Percentiles rank a stretch among this genome's conserved stretches.
These are phyloP conservation scores for Akebia trifoliata DNA, from an alignment of 164 flowering plant genomes.

Conservation along the genomic window DNA sequence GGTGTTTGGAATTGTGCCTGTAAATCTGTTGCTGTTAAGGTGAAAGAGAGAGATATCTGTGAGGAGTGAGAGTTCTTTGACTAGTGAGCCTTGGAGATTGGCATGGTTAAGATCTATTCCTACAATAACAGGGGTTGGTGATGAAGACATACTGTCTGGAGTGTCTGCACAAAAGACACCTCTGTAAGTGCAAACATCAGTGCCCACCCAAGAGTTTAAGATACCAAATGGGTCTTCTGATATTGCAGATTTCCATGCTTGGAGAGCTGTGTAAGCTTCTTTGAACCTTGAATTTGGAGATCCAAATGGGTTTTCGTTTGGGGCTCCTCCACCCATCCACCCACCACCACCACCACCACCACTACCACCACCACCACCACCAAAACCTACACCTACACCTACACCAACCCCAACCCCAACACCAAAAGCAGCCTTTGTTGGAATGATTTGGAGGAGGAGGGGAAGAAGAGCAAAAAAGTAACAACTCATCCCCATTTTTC, in stretches of 20 bases:
- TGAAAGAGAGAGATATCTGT: conserved; percentile 62
- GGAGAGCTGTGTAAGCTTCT: conserved; percentile 67
- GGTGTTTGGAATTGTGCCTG: conserved; percentile 57
- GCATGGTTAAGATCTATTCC: conserved; percentile 88
- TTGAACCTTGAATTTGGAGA: conserved; percentile 27
- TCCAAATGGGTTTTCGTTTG: conserved; percentile 21
- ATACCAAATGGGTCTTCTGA: conserved; percentile 67
- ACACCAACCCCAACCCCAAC: conserved; percentile 13
- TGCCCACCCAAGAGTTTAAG: conserved; percentile 62
- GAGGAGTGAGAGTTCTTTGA: conserved; percentile 63
- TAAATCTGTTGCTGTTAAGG: conserved; percentile 80
- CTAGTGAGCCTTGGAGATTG: conserved; percentile 62
- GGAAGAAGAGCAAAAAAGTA: conserved; percentile 12
- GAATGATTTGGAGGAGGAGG: conserved; percentile 17
- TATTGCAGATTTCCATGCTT: conserved; percentile 89
- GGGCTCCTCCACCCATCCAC: conserved; percentile 49
- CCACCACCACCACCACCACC: conserved; percentile 43
- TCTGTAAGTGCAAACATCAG: conserved; percentile 76
- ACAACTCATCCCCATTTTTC: conserved; percentile 13
- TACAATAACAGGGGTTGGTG: conserved; percentile 31
- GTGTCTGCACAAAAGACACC: conserved; percentile 67
- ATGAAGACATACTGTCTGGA: conserved; percentile 17
- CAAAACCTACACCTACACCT: conserved; percentile 24
- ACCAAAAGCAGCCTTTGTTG: conserved; percentile 28
- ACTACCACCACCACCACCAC: conserved; percentile 24